Conservation (phyloP, 192 early-diverging fungal genomes). For the Backusella parvicylindrica region DNA sequence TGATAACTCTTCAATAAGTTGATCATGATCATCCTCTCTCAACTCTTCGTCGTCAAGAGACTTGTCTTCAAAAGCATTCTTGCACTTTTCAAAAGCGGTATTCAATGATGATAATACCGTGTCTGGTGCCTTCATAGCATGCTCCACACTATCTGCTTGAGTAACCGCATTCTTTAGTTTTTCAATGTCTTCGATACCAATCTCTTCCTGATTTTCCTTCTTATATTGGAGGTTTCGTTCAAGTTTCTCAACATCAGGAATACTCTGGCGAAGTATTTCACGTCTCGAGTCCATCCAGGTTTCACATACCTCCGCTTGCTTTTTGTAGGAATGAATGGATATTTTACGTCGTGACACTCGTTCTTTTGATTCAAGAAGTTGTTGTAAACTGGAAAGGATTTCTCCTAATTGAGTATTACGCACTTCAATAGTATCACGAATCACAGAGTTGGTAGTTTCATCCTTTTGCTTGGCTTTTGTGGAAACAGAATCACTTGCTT, state of each 20-base stretch:
- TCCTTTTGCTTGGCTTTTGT: conserved; percentile 12
- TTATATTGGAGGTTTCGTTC: neutral
- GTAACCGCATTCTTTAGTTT: conserved; percentile 9
- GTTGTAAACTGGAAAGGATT: conserved; percentile 13
- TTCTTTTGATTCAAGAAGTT: conserved; percentile 23
- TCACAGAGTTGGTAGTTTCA: conserved; percentile 22
- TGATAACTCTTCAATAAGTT: conserved; percentile 2
- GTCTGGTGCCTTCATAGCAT: conserved; percentile 15
- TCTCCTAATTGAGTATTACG: conserved; percentile 14
- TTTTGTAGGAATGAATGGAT: conserved; percentile 18
- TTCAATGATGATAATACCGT: conserved; percentile 17
- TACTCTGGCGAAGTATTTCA: neutral
- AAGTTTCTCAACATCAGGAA: neutral
- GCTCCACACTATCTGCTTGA: conserved; percentile 15
- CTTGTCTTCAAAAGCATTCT: conserved; percentile 14
- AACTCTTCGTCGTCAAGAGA: conserved; percentile 5
- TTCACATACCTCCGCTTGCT: conserved; percentile 18
- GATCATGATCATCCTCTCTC: conserved; percentile 1
- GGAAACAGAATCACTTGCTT: neutral
- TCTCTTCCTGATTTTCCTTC: neutral
- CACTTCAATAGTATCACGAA: conserved; percentile 23
- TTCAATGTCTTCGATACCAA: neutral
- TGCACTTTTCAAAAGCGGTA: conserved; percentile 6
- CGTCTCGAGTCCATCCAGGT: conserved; percentile 18
- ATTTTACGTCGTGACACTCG: conserved; percentile 27